These are phyloP conservation scores for Endocarpon pusillum DNA, from an alignment of 495 filamentous ascomycete species.

Conservation along the genomic window DNA sequence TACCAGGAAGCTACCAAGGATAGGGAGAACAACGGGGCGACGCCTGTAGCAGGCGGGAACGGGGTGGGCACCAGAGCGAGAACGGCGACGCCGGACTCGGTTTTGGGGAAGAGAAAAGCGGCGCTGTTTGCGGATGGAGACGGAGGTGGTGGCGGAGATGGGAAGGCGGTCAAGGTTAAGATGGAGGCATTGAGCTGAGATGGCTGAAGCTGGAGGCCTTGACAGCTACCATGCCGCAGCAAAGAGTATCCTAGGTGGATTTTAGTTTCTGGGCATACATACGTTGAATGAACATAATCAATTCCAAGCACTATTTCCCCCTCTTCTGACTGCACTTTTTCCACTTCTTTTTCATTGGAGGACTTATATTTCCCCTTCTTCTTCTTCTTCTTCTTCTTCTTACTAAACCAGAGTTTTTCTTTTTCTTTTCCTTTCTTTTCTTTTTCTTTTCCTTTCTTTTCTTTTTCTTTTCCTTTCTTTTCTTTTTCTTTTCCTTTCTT, in stretches of 20 bases:
- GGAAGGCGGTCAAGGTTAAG: constrained; percentile 10
- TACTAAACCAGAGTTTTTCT: constrained; percentile 9
- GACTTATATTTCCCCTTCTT: constrained; percentile 6
- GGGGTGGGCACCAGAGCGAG: constrained; percentile 7
- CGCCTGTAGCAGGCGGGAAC: constrained; percentile 12
- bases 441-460: constrained; percentile 9
- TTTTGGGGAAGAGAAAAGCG: constrained; percentile 64
- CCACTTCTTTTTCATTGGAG: constrained; percentile 12
- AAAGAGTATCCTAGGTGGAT: constrained; percentile 6
- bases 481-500: constrained; percentile 3
- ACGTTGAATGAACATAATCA: too few relatives aligned
- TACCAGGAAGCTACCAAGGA: constrained; percentile 69
- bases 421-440: constrained; percentile 10
- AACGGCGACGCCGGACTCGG: constrained; percentile 43
- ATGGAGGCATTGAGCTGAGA: constrained; percentile 5
- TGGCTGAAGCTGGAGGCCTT: constrained; percentile 10
- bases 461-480: constrained; percentile 16
- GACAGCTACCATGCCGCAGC: constrained; percentile 2
- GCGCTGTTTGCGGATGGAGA: constrained; percentile 46
- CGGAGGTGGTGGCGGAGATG: constrained; percentile 9
- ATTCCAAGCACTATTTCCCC: constrained; percentile 11
- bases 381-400: constrained; percentile 12
- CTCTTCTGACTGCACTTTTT: constrained; percentile 15
- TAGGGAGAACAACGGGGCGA: constrained; percentile 12
- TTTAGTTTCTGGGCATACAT: constrained; percentile 12